Evolutionary conservation across 306 rosid species (phyloP).

Genomic region (Casuarina glauca): DNA sequence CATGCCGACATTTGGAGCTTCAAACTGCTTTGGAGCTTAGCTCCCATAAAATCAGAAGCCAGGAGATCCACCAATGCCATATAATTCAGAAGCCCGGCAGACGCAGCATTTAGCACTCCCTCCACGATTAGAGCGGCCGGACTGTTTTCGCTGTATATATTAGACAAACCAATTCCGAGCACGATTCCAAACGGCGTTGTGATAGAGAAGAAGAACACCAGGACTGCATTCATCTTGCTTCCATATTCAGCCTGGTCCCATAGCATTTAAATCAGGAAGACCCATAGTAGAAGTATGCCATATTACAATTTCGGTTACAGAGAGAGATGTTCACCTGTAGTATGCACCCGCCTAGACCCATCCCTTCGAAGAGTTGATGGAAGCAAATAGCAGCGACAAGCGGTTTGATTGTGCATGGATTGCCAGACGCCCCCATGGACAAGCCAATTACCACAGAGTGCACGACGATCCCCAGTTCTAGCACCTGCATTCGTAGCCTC

Average conservation of each 20-base stretch:
- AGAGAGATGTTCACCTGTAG: constrained; percentile 48
- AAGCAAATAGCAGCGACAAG: constrained; percentile 73
- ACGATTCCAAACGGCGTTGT: constrained; percentile 74
- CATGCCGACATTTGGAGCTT: constrained; percentile 49
- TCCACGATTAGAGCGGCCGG: constrained; percentile 58
- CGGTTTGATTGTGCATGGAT: constrained; percentile 67
- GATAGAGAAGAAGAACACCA: constrained; percentile 61
- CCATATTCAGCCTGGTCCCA: constrained; percentile 57
- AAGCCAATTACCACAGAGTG: constrained; percentile 82
- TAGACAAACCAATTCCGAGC: constrained; percentile 55
- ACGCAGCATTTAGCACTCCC: constrained; percentile 59
- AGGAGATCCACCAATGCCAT: constrained; percentile 70
- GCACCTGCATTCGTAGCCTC: constrained; percentile 36
- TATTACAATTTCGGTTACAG: background rate
- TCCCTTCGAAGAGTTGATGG: constrained; percentile 79
- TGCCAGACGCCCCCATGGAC: constrained; percentile 68
- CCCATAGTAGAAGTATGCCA: background rate
- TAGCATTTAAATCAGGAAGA: background rate
- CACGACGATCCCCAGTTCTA: constrained; percentile 69
- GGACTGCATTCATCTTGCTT: constrained; percentile 30
- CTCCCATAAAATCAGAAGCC: constrained; percentile 58
- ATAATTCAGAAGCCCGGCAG: constrained; percentile 64
- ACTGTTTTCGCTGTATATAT: constrained; percentile 49
- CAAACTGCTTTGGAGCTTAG: constrained; percentile 43
- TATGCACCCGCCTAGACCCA: constrained; percentile 72